Percentiles rank a stretch among this genome's conserved stretches.
These are phyloP conservation scores for Penicillium occitanis DNA, from an alignment of 2,329 filamentous ascomycete species.

Conservation along the genomic window DNA sequence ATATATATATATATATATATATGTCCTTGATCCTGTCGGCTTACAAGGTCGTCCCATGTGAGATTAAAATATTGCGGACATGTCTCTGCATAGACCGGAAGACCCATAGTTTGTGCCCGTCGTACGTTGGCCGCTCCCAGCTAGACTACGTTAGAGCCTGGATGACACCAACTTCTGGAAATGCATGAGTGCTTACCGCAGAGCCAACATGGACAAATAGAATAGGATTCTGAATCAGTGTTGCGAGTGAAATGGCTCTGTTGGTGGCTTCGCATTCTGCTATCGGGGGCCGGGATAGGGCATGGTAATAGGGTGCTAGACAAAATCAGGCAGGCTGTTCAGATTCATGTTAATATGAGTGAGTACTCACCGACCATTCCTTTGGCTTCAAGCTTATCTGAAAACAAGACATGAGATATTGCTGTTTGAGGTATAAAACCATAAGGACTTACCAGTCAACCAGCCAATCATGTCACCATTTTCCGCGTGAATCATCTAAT, in stretches of 20 bases:
- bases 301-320: conserved; percentile 30
- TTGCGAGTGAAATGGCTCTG: conserved; percentile 52
- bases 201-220: conserved; percentile 52
- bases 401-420: background rate
- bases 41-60: conserved; percentile 46
- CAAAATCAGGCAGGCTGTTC: background rate
- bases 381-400: background rate
- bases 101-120: conserved; percentile 51
- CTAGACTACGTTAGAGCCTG: background rate
- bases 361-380: background rate
- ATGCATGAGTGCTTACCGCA: background rate
- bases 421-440: background rate
- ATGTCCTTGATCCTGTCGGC: background rate
- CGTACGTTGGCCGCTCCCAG: conserved; percentile 26
- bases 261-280: conserved; percentile 50
- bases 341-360: background rate
- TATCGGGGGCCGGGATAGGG: conserved; percentile 41
- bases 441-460: background rate
- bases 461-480: conserved; percentile 45
- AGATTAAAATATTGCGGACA: conserved; percentile 61
- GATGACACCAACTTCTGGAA: background rate
- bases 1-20: background rate
- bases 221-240: conserved; percentile 53
- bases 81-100: conserved; percentile 59
- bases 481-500: conserved; percentile 38